phyloP scores from a whole-genome alignment of 495 filamentous ascomycete species.

The Podospora pseudopauciseta region DNA sequence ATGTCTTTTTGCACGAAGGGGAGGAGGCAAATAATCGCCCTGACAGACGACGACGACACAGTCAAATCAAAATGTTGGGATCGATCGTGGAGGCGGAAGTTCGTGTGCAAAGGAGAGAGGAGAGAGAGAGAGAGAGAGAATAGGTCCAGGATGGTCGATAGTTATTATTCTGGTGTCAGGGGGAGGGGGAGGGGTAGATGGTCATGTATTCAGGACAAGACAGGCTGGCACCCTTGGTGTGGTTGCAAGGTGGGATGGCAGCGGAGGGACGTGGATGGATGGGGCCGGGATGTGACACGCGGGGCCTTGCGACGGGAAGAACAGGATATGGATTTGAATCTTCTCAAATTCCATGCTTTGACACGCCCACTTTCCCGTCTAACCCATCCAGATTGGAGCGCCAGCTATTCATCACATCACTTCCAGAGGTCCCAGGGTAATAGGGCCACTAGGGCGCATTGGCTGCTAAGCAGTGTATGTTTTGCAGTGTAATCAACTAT shows the following conservation, averaged over 20 bases:
- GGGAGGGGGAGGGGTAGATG: constrained; percentile 2
- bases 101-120: constrained; percentile 18
- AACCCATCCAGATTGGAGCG: constrained; percentile 2
- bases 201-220: constrained; percentile 7
- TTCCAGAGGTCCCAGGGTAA: background rate
- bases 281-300: constrained; percentile 21
- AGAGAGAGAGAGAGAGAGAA: constrained; percentile 13
- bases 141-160: background rate
- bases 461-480: background rate
- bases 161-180: constrained; percentile 5
- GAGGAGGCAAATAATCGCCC: constrained; percentile 1
- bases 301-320: constrained; percentile 16
- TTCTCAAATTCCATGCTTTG: constrained; percentile 32
- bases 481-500: background rate
- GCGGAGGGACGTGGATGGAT: constrained; percentile 9
- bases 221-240: constrained; percentile 6
- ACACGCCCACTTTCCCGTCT: constrained; percentile 30
- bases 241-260: constrained; percentile 16
- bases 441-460: background rate
- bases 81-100: constrained; percentile 17
- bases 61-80: constrained; percentile 4
- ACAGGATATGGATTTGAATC: constrained; percentile 27
- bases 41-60: constrained; percentile 3
- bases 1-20: background rate
- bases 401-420: background rate